These are phyloP conservation scores for Ilyonectria sp. DNA, from an alignment of 2,329 filamentous ascomycete genomes.

Conservation along the genomic window DNA sequence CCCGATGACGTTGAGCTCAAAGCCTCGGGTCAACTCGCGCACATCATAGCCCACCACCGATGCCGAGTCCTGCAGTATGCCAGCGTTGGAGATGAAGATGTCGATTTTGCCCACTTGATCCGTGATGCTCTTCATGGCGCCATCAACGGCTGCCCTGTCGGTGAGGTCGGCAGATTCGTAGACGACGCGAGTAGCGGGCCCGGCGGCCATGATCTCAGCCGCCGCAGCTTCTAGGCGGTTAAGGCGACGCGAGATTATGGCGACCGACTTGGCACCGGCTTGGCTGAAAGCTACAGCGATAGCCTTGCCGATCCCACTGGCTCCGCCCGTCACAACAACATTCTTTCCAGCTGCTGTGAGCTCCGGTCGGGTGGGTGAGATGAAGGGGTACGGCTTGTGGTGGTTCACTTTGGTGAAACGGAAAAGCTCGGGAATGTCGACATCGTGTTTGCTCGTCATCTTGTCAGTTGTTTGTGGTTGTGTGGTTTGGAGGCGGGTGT, in stretches of 20 bases:
- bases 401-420: constrained; percentile 16
- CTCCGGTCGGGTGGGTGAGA: constrained; percentile 42
- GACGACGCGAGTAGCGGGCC: constrained; percentile 41
- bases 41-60: not conserved
- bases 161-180: constrained; percentile 52
- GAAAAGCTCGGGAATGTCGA: not conserved
- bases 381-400: constrained; percentile 10
- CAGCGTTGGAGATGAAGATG: constrained; percentile 18
- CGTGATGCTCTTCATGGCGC: constrained; percentile 16
- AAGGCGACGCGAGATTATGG: constrained; percentile 56
- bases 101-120: constrained; percentile 12
- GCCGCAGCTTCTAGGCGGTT: constrained; percentile 47
- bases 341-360: constrained; percentile 57
- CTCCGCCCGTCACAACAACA: constrained; percentile 76
- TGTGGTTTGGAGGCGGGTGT: not conserved
- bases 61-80: not conserved
- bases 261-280: constrained; percentile 55
- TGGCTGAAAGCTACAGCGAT: constrained; percentile 70
- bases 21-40: not conserved
- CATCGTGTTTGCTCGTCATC: not conserved
- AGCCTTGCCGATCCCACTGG: constrained; percentile 74
- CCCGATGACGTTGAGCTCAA: constrained; percentile 26
- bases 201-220: constrained; percentile 60
- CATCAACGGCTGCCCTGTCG: constrained; percentile 7
- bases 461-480: not conserved